Evolutionary conservation across 163 green algal species (phyloP), one percentile per base, ranked within the genome.

Genomic region (Prototheca cutis): DNA sequence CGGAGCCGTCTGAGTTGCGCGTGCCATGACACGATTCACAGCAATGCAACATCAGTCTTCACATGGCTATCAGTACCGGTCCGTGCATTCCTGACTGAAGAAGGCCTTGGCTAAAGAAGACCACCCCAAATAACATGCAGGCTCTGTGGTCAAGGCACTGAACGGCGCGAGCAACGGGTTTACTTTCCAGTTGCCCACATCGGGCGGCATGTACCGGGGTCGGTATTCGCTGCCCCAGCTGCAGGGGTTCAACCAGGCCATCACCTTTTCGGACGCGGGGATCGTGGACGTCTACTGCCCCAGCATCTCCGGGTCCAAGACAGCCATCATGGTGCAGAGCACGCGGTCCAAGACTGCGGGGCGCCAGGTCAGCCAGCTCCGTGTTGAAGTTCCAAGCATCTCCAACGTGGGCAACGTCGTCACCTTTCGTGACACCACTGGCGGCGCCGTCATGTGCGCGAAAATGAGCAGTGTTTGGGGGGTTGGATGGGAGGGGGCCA

Each of bases 281-380:
- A 33, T 54, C 25, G 42, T 51, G 36, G 48, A 54, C 23, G 48
- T 54, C n/a, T 54, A 54, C 23, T 18, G 7, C 24, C n/a, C 48
- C 0, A 18, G 24, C 6, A 17, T 54, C 6, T 19, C 5, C 24
- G 19, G 23, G 24, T 15, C 4, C 48, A 6, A 32, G 5, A 17
- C 10, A 6, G 48, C 48, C 1, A 25, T 54, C 6, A 23, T 6
- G n/a, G 8, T 54, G 24, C 48, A 54, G 48, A 27, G 8, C 24
- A 33, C 24, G 7, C 48, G 48, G 8, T 23, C 48, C 48, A 33
- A 32, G 24, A 25, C 24, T 7, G 24, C 23, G 6, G 48, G 48
- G 24, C 48, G 48, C 23, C 48, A 54, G 48, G 23, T 54, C n/a
- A 19, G 7, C 6, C 48, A 54, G 33, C 24, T 33, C 6, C 48